Evolutionary conservation across 768 basidiomycete species (phyloP), one percentile per base, ranked within the genome.

Genomic region (Pleurotus tuber-regium): DNA sequence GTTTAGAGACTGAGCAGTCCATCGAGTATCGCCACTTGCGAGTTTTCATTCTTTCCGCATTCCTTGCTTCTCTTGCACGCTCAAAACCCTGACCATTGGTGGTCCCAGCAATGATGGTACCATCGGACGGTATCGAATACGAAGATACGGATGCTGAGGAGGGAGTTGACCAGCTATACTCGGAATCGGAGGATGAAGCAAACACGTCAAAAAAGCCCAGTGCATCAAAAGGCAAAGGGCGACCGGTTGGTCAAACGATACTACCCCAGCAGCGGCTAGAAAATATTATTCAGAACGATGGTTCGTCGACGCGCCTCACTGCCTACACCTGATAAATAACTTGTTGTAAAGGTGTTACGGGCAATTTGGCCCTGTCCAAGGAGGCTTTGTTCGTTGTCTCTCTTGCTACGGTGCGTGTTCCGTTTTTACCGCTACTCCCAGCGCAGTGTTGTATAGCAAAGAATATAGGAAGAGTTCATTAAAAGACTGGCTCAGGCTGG

Each of bases 271-370:
- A 77, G 31, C 78, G 82, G 56, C 65, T 94, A 33, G 87, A 92
- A 66, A 85, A 79, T 61, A 90, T 92, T 58, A 72, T 90, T 35
- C 83, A 90, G 60, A 84, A 87, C 10, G 88, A 92, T 55, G 87
- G 89, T 83, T 64, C 42, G 77, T 70, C 23, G 41, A 19, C 28
- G 38, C 38, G 12, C 38, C 18, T 42, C 23, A 8, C 14, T 14
- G 18, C 30, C 12, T 33, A 43, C 35, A 41, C 36, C 36, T 19
- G 39, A 51, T 39, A 50, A 44, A 53, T 52, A 26, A 47, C 41
- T 54, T 53, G n/a, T 39, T 29, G 43, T 50, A 18, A 58, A 84
- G 82, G 83, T 33, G 76, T 80, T 36, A 80, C 78, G 29, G 78
- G 80, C 3, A 78, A 74, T 53, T 71, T 89, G 59, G 79, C 83